phyloP scores from a whole-genome alignment of 139 green algal genomes.

The Chlorella sp. region DNA sequence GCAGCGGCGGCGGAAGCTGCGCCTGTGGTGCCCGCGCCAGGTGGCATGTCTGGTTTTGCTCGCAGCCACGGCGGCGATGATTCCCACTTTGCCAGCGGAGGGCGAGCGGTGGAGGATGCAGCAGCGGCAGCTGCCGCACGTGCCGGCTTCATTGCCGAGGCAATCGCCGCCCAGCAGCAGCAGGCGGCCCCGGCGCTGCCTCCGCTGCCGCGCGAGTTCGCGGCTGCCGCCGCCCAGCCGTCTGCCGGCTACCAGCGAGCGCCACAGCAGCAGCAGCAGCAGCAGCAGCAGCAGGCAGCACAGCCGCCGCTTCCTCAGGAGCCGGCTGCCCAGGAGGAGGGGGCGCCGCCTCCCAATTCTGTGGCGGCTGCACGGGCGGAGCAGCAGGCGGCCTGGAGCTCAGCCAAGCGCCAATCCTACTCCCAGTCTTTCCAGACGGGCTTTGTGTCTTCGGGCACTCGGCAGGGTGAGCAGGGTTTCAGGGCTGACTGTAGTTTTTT shows the following conservation, averaged over 20 bases:
- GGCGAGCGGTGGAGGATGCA: not conserved
- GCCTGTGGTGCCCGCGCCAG: not conserved
- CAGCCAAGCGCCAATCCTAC: conserved; percentile 50
- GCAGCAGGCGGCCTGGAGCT: conserved; percentile 34
- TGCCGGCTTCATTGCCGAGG: conserved; percentile 23
- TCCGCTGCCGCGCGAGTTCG: not conserved
- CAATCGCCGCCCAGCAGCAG: conserved; percentile 8
- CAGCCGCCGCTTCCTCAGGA: conserved; percentile 1
- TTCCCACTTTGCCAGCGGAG: conserved; percentile 35
- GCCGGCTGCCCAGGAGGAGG: conserved; percentile 18
- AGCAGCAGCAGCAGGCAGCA: conserved; percentile 41
- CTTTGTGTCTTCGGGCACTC: conserved; percentile 76
- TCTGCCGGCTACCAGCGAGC: not conserved
- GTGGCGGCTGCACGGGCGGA: conserved; percentile 16
- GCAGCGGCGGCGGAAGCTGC: not conserved
- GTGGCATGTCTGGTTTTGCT: conserved; percentile 29
- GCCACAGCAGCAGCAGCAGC: not conserved
- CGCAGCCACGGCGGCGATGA: conserved; percentile 33
- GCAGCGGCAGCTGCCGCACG: not conserved
- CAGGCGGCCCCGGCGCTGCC: conserved; percentile 4
- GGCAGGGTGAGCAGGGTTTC: conserved; percentile 30
- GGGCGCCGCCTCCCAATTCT: not conserved
- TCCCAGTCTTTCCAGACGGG: conserved; percentile 51
- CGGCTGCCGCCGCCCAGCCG: conserved; percentile 13
- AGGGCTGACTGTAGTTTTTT: too few relatives aligned